A percentile compares a stretch with the other conserved stretches of the same genome.
These are phyloP conservation scores for Zygoascus meyerae DNA, from an alignment of 1,139 yeast species.

Conservation along the genomic window DNA sequence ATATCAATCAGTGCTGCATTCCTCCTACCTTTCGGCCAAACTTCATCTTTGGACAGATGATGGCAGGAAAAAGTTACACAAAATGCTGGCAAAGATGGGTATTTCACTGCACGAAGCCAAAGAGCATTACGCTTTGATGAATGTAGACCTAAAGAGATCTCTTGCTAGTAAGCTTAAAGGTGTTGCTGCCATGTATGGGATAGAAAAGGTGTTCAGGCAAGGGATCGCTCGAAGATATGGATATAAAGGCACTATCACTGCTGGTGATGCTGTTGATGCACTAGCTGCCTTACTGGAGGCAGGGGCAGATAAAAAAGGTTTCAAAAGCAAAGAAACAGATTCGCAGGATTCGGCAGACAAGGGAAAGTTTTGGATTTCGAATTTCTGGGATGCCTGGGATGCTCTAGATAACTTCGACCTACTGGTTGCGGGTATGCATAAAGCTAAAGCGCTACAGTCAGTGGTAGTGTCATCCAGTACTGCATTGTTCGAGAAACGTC, in stretches of 20 bases:
- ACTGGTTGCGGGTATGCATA: conserved; percentile 62
- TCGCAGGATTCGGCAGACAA: conserved; percentile 7
- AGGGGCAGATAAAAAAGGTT: conserved; percentile 20
- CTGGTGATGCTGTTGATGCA: conserved; percentile 90
- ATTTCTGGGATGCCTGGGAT: conserved; percentile 96
- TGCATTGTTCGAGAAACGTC: conserved; percentile 74
- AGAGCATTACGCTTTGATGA: conserved; percentile 92
- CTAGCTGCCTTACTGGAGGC: conserved; percentile 74
- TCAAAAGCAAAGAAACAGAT: conserved; percentile 41
- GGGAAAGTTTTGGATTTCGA: conserved; percentile 60
- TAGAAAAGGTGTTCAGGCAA: conserved; percentile 76
- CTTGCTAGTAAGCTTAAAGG: conserved; percentile 63
- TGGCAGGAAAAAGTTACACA: conserved; percentile 80
- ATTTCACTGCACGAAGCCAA: conserved; percentile 81
- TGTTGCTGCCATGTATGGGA: conserved; percentile 68
- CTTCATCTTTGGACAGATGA: conserved; percentile 86
- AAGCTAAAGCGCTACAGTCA: conserved; percentile 77
- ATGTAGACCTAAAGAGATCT: conserved; percentile 67
- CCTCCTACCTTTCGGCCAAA: conserved; percentile 84
- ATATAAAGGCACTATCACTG: conserved; percentile 78
- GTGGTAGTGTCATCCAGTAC: conserved; percentile 87
- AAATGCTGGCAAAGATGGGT: conserved; percentile 95
- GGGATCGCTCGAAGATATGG: conserved; percentile 88
- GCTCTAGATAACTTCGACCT: conserved; percentile 64
- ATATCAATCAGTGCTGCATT: conserved; percentile 84